A percentile compares a stretch with the other conserved stretches of the same genome.
These are phyloP conservation scores for Agastache rugosa DNA, from an alignment of 257 asterid genomes.

Conservation along the genomic window DNA sequence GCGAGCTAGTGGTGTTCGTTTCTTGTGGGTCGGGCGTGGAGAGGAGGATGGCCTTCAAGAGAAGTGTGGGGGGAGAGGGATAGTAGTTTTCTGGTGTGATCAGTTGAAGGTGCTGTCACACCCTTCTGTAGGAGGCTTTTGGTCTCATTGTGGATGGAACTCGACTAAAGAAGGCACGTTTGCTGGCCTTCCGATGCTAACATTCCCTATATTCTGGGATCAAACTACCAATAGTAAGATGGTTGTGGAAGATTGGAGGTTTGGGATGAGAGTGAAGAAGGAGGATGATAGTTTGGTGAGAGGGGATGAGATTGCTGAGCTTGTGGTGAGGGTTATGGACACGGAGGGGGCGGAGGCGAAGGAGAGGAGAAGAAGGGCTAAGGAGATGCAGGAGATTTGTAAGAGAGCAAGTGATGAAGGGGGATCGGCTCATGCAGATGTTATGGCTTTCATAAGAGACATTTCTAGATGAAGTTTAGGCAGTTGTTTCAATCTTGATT, in stretches of 20 bases:
- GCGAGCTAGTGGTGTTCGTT: conserved; percentile 46
- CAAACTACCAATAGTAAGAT: conserved; percentile 55
- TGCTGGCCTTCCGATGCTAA: conserved; percentile 56
- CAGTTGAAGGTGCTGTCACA: conserved; percentile 62
- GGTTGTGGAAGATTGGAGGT: conserved; percentile 64
- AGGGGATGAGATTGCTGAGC: conserved; percentile 44
- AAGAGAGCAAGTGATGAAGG: conserved; percentile 39
- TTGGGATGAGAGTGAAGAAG: conserved; percentile 56
- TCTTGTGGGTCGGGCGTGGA: conserved; percentile 57
- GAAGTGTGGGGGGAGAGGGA: conserved; percentile 40
- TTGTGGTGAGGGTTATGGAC: conserved; percentile 50
- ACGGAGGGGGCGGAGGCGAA: conserved; percentile 45
- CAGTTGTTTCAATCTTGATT: background rate
- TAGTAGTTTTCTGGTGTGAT: conserved; percentile 67
- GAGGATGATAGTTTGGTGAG: conserved; percentile 44
- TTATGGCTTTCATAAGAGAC: conserved; percentile 35
- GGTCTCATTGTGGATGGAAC: conserved; percentile 78
- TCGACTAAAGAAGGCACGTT: conserved; percentile 59
- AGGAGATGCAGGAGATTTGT: conserved; percentile 43
- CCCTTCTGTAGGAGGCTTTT: conserved; percentile 59
- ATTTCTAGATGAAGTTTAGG: background rate
- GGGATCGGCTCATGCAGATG: conserved; percentile 42
- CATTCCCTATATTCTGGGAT: conserved; percentile 59
- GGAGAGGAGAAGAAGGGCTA: conserved; percentile 48
- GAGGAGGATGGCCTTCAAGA: conserved; percentile 27